A percentile compares a stretch with the other conserved stretches of the same genome.
phyloP scores from a whole-genome alignment of 202 grass and related monocot species.

The Carex sylvatica region DNA sequence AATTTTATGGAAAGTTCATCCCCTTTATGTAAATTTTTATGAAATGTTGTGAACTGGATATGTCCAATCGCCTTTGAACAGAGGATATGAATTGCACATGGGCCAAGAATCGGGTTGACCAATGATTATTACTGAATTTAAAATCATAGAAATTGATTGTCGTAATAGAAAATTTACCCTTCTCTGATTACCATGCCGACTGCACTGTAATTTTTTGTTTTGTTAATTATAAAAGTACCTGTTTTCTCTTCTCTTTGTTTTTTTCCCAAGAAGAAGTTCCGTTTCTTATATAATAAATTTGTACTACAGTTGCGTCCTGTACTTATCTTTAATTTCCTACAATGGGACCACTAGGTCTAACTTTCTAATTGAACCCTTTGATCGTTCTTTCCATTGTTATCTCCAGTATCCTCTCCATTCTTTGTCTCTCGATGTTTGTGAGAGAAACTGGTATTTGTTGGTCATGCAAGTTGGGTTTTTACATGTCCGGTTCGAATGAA shows the following conservation, averaged over 20 bases:
- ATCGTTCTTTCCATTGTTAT: neutral
- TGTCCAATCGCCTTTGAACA: too few relatives aligned
- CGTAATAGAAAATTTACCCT: neutral
- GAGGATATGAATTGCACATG: neutral
- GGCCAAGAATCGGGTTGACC: too few relatives aligned
- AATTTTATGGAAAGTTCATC: neutral
- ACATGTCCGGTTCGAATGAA: neutral
- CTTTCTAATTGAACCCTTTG: conserved; percentile 3
- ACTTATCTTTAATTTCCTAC: neutral
- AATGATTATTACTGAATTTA: neutral
- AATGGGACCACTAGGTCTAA: neutral
- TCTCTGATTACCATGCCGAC: conserved; percentile 10
- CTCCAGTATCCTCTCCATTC: conserved; percentile 3
- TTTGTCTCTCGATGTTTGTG: neutral
- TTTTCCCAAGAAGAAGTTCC: neutral
- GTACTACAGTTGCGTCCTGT: neutral
- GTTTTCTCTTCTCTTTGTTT: neutral
- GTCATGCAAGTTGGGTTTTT: neutral
- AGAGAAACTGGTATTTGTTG: too few relatives aligned
- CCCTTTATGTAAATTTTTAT: neutral
- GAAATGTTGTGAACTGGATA: neutral
- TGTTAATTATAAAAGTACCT: neutral
- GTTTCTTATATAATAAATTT: neutral
- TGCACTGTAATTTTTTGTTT: neutral
- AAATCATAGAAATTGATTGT: neutral